A percentile compares a stretch with the other conserved stretches of the same genome.
phyloP scores from a whole-genome alignment of 768 basidiomycete genomes.

The Holtermanniella nyarrowii region DNA sequence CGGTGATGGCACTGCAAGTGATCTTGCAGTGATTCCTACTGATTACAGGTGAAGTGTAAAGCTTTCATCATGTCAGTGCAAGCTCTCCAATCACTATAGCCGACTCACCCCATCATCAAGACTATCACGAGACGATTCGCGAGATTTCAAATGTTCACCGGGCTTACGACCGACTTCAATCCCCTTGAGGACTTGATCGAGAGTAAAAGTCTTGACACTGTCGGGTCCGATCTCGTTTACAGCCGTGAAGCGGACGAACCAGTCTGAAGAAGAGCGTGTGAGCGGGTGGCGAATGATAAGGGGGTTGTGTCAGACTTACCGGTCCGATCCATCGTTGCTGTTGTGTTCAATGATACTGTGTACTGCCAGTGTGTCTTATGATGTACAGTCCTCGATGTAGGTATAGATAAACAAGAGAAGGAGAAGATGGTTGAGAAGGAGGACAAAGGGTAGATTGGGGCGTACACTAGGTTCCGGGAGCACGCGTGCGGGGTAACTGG shows the following conservation, averaged over 20 bases:
- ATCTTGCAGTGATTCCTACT: neutral
- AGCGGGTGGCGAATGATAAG: neutral
- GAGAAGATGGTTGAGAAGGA: neutral
- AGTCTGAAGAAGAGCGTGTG: neutral
- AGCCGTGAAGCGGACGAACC: neutral
- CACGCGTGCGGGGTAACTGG: neutral
- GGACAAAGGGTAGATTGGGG: neutral
- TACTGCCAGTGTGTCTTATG: too few species aligned
- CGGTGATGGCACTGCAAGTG: neutral
- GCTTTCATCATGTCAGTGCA: neutral
- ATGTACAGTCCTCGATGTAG: too few species aligned
- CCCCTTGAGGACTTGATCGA: neutral
- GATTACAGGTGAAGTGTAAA: neutral
- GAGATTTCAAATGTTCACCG: neutral
- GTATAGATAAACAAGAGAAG: too few species aligned
- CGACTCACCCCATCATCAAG: neutral
- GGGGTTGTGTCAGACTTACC: neutral
- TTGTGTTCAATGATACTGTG: too few species aligned
- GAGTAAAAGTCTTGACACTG: neutral
- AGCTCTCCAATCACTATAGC: neutral
- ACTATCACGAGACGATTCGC: neutral
- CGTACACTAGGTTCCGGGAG: too few species aligned
- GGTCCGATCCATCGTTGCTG: too few species aligned
- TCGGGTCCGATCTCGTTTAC: neutral
- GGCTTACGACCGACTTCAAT: neutral